Evolutionary conservation across 371 early-diverging fungal species (phyloP).

Genomic region (Paraphysoderma sedebokerense): DNA sequence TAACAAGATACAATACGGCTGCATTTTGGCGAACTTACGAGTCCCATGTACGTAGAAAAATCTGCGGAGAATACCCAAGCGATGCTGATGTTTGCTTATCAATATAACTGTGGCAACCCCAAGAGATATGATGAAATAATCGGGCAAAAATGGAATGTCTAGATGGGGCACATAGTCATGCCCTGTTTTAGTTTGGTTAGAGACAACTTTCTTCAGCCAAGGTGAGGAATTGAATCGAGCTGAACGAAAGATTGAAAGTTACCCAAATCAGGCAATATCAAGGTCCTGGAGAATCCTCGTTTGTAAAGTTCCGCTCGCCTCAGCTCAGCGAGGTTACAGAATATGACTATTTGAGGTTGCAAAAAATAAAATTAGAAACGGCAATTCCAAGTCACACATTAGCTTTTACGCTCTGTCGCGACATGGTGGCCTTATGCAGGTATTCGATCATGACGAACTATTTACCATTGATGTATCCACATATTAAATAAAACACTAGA

Average conservation of each 20-base stretch:
- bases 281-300: neutral
- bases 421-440: too few relatives aligned
- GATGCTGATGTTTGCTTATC: neutral
- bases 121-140: neutral
- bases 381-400: too few relatives aligned
- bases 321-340: neutral
- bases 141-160: neutral
- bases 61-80: neutral
- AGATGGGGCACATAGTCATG: neutral
- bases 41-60: neutral
- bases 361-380: too few relatives aligned
- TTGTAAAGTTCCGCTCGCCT: neutral
- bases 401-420: too few relatives aligned
- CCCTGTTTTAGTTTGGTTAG: neutral
- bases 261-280: neutral
- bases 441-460: too few relatives aligned
- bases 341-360: too few relatives aligned
- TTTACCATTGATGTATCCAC: neutral
- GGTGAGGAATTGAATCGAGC: neutral
- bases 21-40: too few relatives aligned
- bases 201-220: too few relatives aligned
- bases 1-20: too few relatives aligned
- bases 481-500: neutral
- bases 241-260: neutral
- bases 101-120: neutral